A percentile compares a stretch with the other conserved stretches of the same genome.
Evolutionary conservation across 306 rosid species (phyloP).

Genomic region (Ceratonia siliqua): DNA sequence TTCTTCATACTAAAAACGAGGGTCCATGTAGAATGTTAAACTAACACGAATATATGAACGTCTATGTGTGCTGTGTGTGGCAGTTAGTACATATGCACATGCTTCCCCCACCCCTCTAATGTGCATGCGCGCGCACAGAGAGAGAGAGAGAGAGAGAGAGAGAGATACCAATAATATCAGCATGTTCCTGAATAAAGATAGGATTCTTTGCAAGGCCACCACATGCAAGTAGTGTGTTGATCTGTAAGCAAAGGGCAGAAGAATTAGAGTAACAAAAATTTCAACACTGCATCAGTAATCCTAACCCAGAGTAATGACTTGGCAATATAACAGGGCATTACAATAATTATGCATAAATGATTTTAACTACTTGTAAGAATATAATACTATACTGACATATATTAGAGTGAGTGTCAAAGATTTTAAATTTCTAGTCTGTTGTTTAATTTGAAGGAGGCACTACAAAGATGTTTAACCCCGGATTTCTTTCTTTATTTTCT

Average conservation of each 20-base stretch:
- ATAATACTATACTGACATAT: not conserved
- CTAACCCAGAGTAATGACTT: constrained; percentile 2
- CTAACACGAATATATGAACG: constrained; percentile 5
- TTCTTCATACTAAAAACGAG: constrained; percentile 2
- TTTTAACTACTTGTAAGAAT: not conserved
- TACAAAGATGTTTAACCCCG: not conserved
- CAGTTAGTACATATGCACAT: not conserved
- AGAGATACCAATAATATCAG: constrained; percentile 76
- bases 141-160: constrained; percentile 2
- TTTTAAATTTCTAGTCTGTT: not conserved
- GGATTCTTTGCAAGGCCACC: constrained; percentile 93
- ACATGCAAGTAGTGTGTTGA: constrained; percentile 85
- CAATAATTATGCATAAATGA: constrained; percentile 1
- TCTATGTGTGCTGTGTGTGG: not conserved
- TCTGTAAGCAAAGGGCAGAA: constrained; percentile 56
- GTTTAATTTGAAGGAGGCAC: not conserved
- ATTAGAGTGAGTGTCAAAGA: not conserved
- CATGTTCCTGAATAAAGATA: constrained; percentile 88
- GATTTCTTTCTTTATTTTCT: not conserved
- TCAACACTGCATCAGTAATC: constrained; percentile 24
- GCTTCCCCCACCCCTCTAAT: constrained; percentile 18
- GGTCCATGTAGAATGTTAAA: not conserved
- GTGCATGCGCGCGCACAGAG: not conserved
- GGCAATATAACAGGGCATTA: constrained; percentile 6
- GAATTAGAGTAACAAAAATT: constrained; percentile 13